Evolutionary conservation across 495 filamentous ascomycete species (phyloP).

Genomic region (Penicillium steckii): DNA sequence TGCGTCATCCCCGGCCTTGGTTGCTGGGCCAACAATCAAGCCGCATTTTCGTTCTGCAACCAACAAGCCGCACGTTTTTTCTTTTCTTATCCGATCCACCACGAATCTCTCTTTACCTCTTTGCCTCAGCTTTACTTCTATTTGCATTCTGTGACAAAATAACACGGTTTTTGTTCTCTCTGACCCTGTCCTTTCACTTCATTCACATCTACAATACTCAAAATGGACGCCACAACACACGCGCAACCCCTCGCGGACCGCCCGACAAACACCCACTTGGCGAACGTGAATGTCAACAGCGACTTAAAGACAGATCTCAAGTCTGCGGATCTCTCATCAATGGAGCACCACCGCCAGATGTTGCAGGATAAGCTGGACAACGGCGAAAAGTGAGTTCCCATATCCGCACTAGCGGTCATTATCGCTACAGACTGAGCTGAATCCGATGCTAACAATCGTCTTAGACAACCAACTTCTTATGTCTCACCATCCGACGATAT

Average conservation of each 20-base stretch:
- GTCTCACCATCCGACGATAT: constrained; percentile 91
- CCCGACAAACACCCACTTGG: constrained; percentile 45
- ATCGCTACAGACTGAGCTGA: background rate
- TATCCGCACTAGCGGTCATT: too few species aligned
- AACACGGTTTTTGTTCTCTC: too few species aligned
- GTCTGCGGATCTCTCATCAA: constrained; percentile 38
- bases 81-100: constrained; percentile 29
- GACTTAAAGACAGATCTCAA: constrained; percentile 35
- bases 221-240: constrained; percentile 38
- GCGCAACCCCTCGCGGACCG: constrained; percentile 42
- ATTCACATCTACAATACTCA: constrained; percentile 2
- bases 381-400: constrained; percentile 58
- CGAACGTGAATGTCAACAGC: constrained; percentile 21
- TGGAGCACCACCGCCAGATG: constrained; percentile 80
- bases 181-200: constrained; percentile 2
- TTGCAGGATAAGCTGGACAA: constrained; percentile 68
- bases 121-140: too few species aligned
- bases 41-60: constrained; percentile 28
- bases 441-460: background rate
- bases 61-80: constrained; percentile 24
- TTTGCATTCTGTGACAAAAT: background rate
- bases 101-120: constrained; percentile 4
- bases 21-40: constrained; percentile 49
- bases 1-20: constrained; percentile 15
- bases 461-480: constrained; percentile 60